Conservation (phyloP, 257 asterid species). For the Solanum virginianum region DNA sequence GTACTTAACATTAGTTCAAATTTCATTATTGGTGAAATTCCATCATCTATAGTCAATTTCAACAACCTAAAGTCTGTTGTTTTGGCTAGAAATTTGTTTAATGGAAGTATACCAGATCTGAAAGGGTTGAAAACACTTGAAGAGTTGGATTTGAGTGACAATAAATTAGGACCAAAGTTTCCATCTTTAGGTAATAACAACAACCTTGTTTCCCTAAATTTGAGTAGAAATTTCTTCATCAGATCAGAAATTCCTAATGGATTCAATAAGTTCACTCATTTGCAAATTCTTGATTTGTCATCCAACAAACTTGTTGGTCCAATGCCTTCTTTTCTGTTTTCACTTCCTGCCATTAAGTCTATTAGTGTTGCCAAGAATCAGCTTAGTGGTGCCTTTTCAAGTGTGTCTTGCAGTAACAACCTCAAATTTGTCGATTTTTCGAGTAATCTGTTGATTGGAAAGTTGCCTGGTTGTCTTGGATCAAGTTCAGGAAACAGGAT, state of each 20-base stretch:
- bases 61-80: slow-evolving; percentile 42
- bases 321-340: slow-evolving; percentile 62
- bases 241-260: slow-evolving; percentile 61
- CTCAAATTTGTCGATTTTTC: slow-evolving; percentile 67
- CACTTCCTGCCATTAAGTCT: slow-evolving; percentile 44
- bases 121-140: slow-evolving; percentile 29
- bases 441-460: slow-evolving; percentile 63
- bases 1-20: slow-evolving; percentile 61
- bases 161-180: slow-evolving; percentile 51
- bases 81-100: slow-evolving; percentile 51
- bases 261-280: slow-evolving; percentile 25
- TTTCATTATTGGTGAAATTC: slow-evolving; percentile 51
- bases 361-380: slow-evolving; percentile 49
- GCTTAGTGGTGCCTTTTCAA: slow-evolving; percentile 59
- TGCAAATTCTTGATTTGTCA: slow-evolving; percentile 55
- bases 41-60: slow-evolving; percentile 41
- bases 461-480: slow-evolving; percentile 65
- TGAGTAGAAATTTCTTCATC: slow-evolving; percentile 50
- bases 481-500: slow-evolving; percentile 38
- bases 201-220: slow-evolving; percentile 26
- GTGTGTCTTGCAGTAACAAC: slow-evolving; percentile 35
- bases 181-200: slow-evolving; percentile 42
- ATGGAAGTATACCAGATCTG: slow-evolving; percentile 71
- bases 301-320: slow-evolving; percentile 65
- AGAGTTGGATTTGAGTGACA: slow-evolving; percentile 68